Evolutionary conservation across 2,329 filamentous ascomycete species (phyloP).

Genomic region (Colletotrichum sp.): DNA sequence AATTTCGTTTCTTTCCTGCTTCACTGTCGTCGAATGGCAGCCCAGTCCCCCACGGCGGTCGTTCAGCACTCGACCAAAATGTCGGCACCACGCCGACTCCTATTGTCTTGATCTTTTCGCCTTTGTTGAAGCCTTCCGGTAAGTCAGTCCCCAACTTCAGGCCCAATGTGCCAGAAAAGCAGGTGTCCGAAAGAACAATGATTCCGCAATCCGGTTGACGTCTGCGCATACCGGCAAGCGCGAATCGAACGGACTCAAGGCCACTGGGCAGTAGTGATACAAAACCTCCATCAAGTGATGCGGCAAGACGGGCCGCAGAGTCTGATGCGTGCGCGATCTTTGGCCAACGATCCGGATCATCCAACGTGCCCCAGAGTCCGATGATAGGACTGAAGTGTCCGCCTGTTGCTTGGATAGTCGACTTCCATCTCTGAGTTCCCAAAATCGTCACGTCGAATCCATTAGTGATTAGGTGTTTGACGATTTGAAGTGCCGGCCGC

Average conservation of each 20-base stretch:
- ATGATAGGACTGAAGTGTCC: constrained; percentile 4
- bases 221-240: not conserved
- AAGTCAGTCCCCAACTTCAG: not conserved
- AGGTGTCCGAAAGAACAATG: not conserved
- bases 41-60: not conserved
- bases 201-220: not conserved
- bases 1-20: not conserved
- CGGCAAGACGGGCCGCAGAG: not conserved
- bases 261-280: not conserved
- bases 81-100: not conserved
- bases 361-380: not conserved
- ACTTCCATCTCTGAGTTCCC: not conserved
- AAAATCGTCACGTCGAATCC: not conserved
- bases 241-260: not conserved
- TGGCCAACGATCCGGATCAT: constrained; percentile 2
- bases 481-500: constrained; percentile 6
- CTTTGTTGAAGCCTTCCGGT: not conserved
- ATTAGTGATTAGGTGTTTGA: not conserved
- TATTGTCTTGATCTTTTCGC: not conserved
- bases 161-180: not conserved
- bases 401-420: not conserved
- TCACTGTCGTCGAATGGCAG: not conserved
- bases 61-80: constrained; percentile 1
- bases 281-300: constrained; percentile 1
- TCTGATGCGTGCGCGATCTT: not conserved